phyloP scores from a whole-genome alignment of 2,329 filamentous ascomycete species.

The Phaeosphaeriaceae sp. region DNA sequence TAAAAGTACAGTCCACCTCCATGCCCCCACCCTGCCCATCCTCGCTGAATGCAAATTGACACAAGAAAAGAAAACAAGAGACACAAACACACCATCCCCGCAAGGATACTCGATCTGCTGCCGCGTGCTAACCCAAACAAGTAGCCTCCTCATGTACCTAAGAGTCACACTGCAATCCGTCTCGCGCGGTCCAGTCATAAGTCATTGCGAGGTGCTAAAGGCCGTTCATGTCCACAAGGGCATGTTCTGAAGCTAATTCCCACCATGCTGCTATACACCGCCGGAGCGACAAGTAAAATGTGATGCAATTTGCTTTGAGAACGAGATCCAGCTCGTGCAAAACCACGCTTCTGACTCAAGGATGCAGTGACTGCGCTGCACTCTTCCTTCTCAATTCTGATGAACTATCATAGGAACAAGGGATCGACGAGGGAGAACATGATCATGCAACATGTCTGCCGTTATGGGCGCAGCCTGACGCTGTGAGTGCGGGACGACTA shows the following conservation, averaged over 20 bases:
- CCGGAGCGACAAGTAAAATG: conserved; percentile 4
- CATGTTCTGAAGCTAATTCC: neutral
- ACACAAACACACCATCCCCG: neutral
- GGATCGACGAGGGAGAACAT: neutral
- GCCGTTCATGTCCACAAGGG: neutral
- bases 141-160: neutral
- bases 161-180: neutral
- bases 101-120: neutral
- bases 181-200: neutral
- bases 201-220: neutral
- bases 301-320: conserved; percentile 20
- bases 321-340: conserved; percentile 13
- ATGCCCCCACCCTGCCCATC: conserved; percentile 5
- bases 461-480: neutral
- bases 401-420: neutral
- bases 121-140: neutral
- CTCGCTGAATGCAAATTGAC: conserved; percentile 7
- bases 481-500: neutral
- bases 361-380: neutral
- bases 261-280: conserved; percentile 10
- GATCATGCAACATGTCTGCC: neutral
- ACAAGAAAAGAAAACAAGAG: neutral
- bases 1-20: conserved; percentile 43
- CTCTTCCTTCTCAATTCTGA: neutral
- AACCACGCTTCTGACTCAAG: conserved; percentile 8